Evolutionary conservation across 176 grass and related monocot genomes (phyloP).

Genomic region (Hyparrhenia diplandra): DNA sequence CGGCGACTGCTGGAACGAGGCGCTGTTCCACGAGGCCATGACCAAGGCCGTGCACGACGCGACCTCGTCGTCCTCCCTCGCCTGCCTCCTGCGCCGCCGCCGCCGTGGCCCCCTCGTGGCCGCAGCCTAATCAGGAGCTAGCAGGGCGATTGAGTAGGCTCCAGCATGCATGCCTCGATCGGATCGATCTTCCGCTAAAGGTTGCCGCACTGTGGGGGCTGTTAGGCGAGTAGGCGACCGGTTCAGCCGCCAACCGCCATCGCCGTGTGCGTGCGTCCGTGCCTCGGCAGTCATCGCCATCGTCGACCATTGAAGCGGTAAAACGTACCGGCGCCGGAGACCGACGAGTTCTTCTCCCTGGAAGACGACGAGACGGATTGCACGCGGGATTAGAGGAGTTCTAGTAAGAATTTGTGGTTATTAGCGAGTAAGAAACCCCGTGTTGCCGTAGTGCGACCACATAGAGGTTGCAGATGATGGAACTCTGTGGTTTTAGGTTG

Average conservation of each 20-base stretch:
- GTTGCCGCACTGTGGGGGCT: neutral
- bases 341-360: too few relatives aligned
- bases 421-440: neutral
- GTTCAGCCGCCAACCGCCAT: neutral
- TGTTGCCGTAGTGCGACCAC: neutral
- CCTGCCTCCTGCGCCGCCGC: neutral
- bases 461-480: neutral
- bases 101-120: slow-evolving; percentile 8
- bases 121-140: neutral
- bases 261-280: neutral
- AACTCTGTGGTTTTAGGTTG: neutral
- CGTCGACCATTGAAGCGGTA: neutral
- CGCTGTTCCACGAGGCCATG: slow-evolving; percentile 57
- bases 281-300: neutral
- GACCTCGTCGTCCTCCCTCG: slow-evolving; percentile 11
- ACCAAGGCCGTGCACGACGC: slow-evolving; percentile 54
- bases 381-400: neutral
- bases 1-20: slow-evolving; percentile 66
- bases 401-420: neutral
- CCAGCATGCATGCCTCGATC: neutral
- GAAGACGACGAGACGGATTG: neutral
- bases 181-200: neutral
- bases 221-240: neutral
- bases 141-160: neutral
- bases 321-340: neutral